A percentile compares a stretch with the other conserved stretches of the same genome.
These are phyloP conservation scores for Rhizomucor miehei DNA, from an alignment of 371 early-diverging fungal genomes.

Conservation along the genomic window DNA sequence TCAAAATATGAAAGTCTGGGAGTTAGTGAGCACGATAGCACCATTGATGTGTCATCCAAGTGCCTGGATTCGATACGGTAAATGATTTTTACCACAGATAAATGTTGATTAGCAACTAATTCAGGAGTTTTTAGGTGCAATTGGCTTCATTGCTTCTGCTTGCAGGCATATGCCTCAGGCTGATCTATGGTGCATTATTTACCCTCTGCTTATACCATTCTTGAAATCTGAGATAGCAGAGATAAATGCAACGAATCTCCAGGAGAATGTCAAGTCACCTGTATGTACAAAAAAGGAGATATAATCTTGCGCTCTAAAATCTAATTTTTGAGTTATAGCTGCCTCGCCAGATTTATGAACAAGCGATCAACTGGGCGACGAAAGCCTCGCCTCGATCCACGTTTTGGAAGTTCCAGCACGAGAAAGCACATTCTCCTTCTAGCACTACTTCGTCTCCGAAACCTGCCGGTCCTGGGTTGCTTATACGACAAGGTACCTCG, in stretches of 20 bases:
- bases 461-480: constrained; percentile 9
- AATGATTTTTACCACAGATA: not conserved
- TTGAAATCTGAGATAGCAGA: constrained; percentile 64
- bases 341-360: constrained; percentile 57
- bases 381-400: constrained; percentile 48
- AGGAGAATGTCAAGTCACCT: constrained; percentile 67
- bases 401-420: constrained; percentile 56
- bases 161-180: constrained; percentile 65
- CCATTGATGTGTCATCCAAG: constrained; percentile 85
- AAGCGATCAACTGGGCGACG: constrained; percentile 59
- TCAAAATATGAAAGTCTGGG: constrained; percentile 76
- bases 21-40: constrained; percentile 62
- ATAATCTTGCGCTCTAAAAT: not conserved
- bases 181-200: constrained; percentile 79
- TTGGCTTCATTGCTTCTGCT: constrained; percentile 71
- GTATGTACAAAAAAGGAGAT: constrained; percentile 34
- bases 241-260: constrained; percentile 56
- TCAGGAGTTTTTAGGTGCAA: constrained; percentile 46
- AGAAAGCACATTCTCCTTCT: constrained; percentile 13
- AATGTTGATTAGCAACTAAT: not conserved
- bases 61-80: constrained; percentile 77
- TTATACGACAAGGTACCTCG: constrained; percentile 18
- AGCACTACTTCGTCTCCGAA: constrained; percentile 6
- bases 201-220: constrained; percentile 73
- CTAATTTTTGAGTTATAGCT: constrained; percentile 22